Evolutionary conservation across 2,329 filamentous ascomycete genomes (phyloP).

Genomic region (Talaromyces rugulosus): DNA sequence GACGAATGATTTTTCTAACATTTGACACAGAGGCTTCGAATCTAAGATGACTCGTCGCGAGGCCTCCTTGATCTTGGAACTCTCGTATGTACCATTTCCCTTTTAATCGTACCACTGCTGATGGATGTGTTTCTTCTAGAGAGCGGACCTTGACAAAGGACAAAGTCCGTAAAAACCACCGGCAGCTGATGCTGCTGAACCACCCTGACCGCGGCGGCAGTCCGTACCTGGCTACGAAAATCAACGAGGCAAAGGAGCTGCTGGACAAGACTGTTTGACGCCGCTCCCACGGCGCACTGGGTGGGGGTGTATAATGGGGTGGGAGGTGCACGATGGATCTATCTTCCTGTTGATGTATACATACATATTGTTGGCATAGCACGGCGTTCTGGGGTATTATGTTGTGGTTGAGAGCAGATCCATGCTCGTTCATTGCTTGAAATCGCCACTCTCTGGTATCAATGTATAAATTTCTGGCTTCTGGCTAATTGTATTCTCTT

Average conservation of each 20-base stretch:
- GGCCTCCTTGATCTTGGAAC: slow-evolving; percentile 82
- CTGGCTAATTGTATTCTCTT: background rate
- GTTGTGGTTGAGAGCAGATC: slow-evolving; percentile 21
- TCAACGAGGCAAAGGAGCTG: slow-evolving; percentile 97
- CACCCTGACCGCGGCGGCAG: slow-evolving; percentile 96
- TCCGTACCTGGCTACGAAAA: slow-evolving; percentile 93
- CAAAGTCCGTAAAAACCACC: slow-evolving; percentile 91
- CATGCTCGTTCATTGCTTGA: slow-evolving; percentile 6
- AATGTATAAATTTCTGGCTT: background rate
- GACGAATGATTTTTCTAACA: slow-evolving; percentile 15
- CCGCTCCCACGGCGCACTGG: background rate
- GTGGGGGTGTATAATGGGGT: background rate
- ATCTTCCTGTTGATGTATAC: background rate
- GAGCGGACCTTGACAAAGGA: slow-evolving; percentile 87
- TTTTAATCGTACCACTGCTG: background rate
- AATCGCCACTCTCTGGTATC: slow-evolving; percentile 14
- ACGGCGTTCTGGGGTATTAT: slow-evolving; percentile 32
- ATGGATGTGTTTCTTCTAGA: slow-evolving; percentile 44
- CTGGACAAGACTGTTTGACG: slow-evolving; percentile 65
- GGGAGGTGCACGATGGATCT: background rate
- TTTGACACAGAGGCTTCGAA: slow-evolving; percentile 68
- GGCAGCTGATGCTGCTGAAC: slow-evolving; percentile 93
- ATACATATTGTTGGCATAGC: slow-evolving; percentile 33
- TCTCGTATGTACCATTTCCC: slow-evolving; percentile 61
- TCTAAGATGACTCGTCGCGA: slow-evolving; percentile 88